Conservation (phyloP, 495 filamentous ascomycete species). For the Oidiodendron maius region DNA sequence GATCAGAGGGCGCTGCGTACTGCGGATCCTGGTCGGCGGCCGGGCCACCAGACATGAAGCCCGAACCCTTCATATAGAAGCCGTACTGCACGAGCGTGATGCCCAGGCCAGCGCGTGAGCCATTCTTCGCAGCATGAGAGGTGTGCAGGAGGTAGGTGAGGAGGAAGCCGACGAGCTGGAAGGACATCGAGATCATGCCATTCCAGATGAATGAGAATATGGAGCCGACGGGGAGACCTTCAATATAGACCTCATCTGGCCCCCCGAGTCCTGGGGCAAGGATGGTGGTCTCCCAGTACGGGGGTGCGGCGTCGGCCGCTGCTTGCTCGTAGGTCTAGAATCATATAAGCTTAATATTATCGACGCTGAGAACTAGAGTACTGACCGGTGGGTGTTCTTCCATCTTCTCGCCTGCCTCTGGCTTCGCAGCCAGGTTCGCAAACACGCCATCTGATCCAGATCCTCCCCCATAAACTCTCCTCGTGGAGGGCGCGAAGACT, state of each 20-base stretch:
- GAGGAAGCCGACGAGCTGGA: constrained; percentile 93
- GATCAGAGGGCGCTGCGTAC: constrained; percentile 66
- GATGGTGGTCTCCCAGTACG: constrained; percentile 99
- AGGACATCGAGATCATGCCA: constrained; percentile 97
- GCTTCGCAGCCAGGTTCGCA: constrained; percentile 89
- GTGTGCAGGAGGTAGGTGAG: constrained; percentile 97
- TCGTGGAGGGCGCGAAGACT: constrained; percentile 20
- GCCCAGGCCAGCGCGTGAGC: constrained; percentile 86
- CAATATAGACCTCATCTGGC: constrained; percentile 89
- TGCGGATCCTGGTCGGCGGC: constrained; percentile 30
- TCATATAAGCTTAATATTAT: constrained; percentile 21
- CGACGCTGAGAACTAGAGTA: background rate
- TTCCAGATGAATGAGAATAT: constrained; percentile 98
- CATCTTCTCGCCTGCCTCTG: constrained; percentile 75
- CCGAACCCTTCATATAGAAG: constrained; percentile 78
- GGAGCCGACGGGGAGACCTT: constrained; percentile 92
- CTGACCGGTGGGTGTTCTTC: constrained; percentile 90
- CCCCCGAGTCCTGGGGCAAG: constrained; percentile 79
- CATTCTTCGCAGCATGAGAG: constrained; percentile 96
- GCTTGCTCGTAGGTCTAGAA: constrained; percentile 94
- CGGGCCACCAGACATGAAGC: constrained; percentile 31
- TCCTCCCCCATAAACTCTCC: constrained; percentile 55
- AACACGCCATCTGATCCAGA: constrained; percentile 87
- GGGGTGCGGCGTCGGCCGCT: constrained; percentile 90
- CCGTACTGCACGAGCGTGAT: constrained; percentile 96